Percentiles rank a stretch among this genome's conserved stretches.
phyloP scores from a whole-genome alignment of 2,329 filamentous ascomycete genomes.

The Periconia digitata region DNA sequence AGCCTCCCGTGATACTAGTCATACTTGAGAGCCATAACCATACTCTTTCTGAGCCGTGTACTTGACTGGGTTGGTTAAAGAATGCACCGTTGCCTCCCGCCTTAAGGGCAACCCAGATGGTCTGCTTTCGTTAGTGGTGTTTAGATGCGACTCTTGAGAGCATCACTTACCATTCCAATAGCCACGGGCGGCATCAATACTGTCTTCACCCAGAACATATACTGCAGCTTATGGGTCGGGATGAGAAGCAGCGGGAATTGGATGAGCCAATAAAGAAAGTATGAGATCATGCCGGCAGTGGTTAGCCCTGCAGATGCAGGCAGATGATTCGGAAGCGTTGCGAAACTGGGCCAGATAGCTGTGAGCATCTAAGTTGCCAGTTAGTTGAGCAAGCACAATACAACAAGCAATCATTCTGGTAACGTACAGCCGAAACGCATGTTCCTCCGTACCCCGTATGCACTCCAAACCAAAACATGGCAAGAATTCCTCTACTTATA shows the following conservation, averaged over 20 bases:
- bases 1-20: slow-evolving; percentile 23
- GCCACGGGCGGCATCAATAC: slow-evolving; percentile 1
- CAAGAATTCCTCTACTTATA: slow-evolving; percentile 11
- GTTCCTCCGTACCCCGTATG: slow-evolving; percentile 14
- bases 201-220: slow-evolving; percentile 2
- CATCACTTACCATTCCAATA: slow-evolving; percentile 3
- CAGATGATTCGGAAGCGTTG: slow-evolving; percentile 48
- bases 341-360: slow-evolving; percentile 19
- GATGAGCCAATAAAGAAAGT: slow-evolving; percentile 26
- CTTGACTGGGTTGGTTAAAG: slow-evolving; percentile 1
- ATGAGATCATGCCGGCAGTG: slow-evolving; percentile 31
- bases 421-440: slow-evolving; percentile 11
- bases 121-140: neutral
- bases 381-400: neutral
- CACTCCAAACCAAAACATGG: slow-evolving; percentile 18
- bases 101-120: slow-evolving; percentile 15
- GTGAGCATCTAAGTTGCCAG: slow-evolving; percentile 4
- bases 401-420: neutral
- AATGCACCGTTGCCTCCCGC: slow-evolving; percentile 26
- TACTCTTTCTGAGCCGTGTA: slow-evolving; percentile 10
- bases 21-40: slow-evolving; percentile 11
- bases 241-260: slow-evolving; percentile 32
- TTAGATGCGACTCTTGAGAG: neutral
- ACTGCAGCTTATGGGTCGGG: slow-evolving; percentile 23
- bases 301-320: slow-evolving; percentile 45